These are phyloP conservation scores for Tillandsia fasciculata DNA, from an alignment of 176 grass and related monocot species.

Conservation along the genomic window DNA sequence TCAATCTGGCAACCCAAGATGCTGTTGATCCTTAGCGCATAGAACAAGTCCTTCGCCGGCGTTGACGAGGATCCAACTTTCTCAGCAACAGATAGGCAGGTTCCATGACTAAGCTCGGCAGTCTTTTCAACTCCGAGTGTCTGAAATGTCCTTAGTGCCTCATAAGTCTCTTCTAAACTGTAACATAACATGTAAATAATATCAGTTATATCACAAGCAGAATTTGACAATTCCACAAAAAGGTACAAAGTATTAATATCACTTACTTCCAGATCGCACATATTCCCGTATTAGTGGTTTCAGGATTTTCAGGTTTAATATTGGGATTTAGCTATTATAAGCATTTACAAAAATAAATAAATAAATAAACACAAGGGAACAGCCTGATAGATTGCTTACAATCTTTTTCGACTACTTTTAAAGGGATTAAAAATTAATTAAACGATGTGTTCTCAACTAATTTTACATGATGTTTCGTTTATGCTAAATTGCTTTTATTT, in stretches of 20 bases:
- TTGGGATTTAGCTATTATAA: no score
- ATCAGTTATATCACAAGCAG: neutral
- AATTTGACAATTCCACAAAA: neutral
- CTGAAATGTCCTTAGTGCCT: conserved; percentile 19
- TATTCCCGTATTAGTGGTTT: no score
- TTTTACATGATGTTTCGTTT: no score
- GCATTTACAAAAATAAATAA: no score
- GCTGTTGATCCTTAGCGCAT: conserved; percentile 33
- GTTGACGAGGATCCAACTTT: conserved; percentile 23
- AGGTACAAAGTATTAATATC: neutral
- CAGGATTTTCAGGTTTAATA: no score
- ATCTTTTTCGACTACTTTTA: no score
- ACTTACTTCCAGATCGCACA: neutral
- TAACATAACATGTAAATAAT: conserved; percentile 2
- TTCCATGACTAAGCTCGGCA: conserved; percentile 5
- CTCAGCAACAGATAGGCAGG: conserved; percentile 11
- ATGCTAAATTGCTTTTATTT: no score
- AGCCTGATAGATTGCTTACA: no score
- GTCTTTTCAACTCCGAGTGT: conserved; percentile 13
- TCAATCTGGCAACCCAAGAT: conserved; percentile 33
- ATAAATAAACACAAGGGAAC: no score
- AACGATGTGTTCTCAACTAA: neutral
- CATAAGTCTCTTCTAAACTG: conserved; percentile 26
- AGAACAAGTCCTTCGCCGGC: conserved; percentile 53
- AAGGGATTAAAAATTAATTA: no score